Base-by-base conservation (phyloP, 78 protist species). In the Thecamonas trahens region DNA sequence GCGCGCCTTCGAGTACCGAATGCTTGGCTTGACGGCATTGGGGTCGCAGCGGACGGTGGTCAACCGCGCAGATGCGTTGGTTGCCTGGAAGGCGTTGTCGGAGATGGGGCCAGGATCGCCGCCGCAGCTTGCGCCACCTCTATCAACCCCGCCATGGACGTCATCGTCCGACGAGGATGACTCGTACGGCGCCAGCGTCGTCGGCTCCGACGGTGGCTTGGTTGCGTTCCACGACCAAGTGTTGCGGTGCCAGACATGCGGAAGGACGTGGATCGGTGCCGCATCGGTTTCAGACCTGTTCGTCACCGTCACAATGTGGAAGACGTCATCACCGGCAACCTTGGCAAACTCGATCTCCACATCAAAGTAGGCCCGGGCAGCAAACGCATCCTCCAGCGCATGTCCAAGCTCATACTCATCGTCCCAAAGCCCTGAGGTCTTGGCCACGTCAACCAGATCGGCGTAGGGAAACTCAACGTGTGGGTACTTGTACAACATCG, bases 401-500 rank as follows among this genome's bases (percentile, higher is more conserved):
- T 8, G 32, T 9, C 67, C 64, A 20, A 88, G 49, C 60, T 88
- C 93, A 60, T 55, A 88, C 55, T 88, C 93, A n/a, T 55, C 75
- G 15, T 83, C 82, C 22, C n/a, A 37, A 55, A 8, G 28, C 62
- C 62, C 62, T 13, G 47, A 7, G 37, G 4, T 20, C 39, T 8
- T 6, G 32, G 47, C 52, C 54, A 29, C 67, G 3, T 24, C 15
- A 3, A 81, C 78, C 31, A 80, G 70, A 9, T 77, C 31, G 7
- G 24, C 57, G 71, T 83, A 83, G 15, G 89, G 89, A 44, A 42
- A 83, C 40, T 59, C 87, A n/a, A 40, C 67, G 39, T 85, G 86
- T 35, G 93, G 94, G 65, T 89, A 89, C 61, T 89, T 85, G 77
- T 89, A 89, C 53, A 85, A 54, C 61, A 65, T 64, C 50, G 72